Evolutionary conservation across 805 yeast species (phyloP).

Genomic region (Nakazawaea sp.): DNA sequence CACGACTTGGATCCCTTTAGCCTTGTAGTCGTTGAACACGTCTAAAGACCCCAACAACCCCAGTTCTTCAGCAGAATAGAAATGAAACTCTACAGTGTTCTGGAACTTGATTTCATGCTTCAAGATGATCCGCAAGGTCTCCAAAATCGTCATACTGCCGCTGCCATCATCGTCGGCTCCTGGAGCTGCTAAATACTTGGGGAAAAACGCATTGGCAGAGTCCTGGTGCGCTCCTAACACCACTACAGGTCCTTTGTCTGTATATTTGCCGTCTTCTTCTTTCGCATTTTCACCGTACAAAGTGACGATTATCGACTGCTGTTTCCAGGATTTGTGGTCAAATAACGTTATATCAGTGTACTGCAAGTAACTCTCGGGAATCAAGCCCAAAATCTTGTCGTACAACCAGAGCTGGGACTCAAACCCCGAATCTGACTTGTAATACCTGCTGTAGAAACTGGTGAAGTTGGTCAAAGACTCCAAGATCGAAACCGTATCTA

Average conservation of each 20-base stretch:
- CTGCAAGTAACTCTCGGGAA: conserved; percentile 16
- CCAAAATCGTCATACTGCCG: conserved; percentile 75
- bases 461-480: conserved; percentile 55
- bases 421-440: conserved; percentile 63
- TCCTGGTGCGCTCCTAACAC: conserved; percentile 90
- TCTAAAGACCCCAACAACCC: conserved; percentile 85
- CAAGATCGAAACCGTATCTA: conserved; percentile 42
- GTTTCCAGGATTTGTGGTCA: conserved; percentile 67
- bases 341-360: conserved; percentile 38
- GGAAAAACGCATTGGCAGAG: conserved; percentile 68
- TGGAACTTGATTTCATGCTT: conserved; percentile 17
- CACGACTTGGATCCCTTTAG: conserved; percentile 44
- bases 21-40: conserved; percentile 51
- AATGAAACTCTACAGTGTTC: conserved; percentile 86
- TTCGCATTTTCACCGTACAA: conserved; percentile 40
- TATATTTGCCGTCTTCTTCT: conserved; percentile 24
- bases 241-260: conserved; percentile 33
- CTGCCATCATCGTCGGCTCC: conserved; percentile 96
- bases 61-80: conserved; percentile 93
- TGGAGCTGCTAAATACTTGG: conserved; percentile 66
- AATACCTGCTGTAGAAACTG: conserved; percentile 70
- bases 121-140: conserved; percentile 60
- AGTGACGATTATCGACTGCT: conserved; percentile 65
- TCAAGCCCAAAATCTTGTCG: conserved; percentile 31
- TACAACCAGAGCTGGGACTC: conserved; percentile 69